These are phyloP conservation scores for Erysiphe pisi DNA, from an alignment of 2,329 filamentous ascomycete genomes.

Conservation along the genomic window DNA sequence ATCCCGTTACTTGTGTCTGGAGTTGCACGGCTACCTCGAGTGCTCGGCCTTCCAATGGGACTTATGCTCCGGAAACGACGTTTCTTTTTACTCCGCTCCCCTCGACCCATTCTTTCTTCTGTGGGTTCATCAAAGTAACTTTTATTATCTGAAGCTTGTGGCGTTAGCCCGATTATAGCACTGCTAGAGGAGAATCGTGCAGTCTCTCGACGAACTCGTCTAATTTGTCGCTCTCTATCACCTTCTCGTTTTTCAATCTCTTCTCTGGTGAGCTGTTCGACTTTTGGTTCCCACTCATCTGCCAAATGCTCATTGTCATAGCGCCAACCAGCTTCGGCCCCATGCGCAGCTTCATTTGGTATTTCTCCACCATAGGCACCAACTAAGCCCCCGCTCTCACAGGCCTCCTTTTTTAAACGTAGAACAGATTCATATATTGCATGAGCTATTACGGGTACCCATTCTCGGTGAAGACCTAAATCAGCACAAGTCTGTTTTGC, in stretches of 20 bases:
- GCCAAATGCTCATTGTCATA: conserved; percentile 87
- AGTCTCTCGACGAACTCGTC: conserved; percentile 77
- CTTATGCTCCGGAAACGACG: conserved; percentile 79
- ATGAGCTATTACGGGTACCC: conserved; percentile 87
- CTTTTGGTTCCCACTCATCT: conserved; percentile 72
- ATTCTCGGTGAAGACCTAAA: conserved; percentile 78
- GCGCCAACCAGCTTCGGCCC: conserved; percentile 79
- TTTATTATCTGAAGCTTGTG: conserved; percentile 43
- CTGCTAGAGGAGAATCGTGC: conserved; percentile 81
- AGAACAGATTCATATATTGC: conserved; percentile 94
- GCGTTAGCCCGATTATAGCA: conserved; percentile 50
- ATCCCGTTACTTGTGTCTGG: conserved; percentile 66
- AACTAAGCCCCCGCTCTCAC: conserved; percentile 81
- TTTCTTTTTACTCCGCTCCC: conserved; percentile 93
- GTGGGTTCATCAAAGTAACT: conserved; percentile 44
- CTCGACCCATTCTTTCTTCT: conserved; percentile 79
- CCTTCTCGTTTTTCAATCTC: conserved; percentile 97
- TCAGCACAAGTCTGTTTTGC: conserved; percentile 89
- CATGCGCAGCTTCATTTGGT: conserved; percentile 77
- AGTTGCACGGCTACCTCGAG: conserved; percentile 62
- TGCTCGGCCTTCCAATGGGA: conserved; percentile 58
- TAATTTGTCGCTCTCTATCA: conserved; percentile 81
- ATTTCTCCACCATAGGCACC: conserved; percentile 62
- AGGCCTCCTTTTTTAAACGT: conserved; percentile 89
- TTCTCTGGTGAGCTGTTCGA: conserved; percentile 71